Base-by-base conservation (phyloP, 1,284 basidiomycete species). In the Trichosporon inkin region DNA sequence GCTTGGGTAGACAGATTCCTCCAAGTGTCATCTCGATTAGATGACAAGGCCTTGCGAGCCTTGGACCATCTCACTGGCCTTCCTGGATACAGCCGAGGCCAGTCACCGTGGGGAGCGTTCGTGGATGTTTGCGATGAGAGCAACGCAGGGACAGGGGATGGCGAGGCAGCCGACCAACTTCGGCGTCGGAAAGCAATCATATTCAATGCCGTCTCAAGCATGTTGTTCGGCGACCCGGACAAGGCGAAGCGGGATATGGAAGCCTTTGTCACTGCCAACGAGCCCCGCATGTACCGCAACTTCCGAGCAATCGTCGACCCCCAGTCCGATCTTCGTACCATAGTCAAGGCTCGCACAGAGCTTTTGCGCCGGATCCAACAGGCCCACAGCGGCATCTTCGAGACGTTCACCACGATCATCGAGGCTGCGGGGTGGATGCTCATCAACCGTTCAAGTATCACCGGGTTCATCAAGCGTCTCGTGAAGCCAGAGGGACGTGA, bases 1-100 rank as follows among this genome's bases (percentile, higher is more conserved):
- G 83, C 84, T 0, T 98, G 93, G 93, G 89, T 88, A 0, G 90
- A 95, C 67, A 82, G 88, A 17, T 77, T 98, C 35, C 79, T 98
- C 16, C 82, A 83, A 19, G 87, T 88, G 1, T 86, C 92, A 82
- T 82, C 82, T 44, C 83, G 83, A 65, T 77, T 96, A n/a, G 85
- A 88, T 61, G 85, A 85, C 13, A 80, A 80, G 17, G 81, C 82
- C 0, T 79, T 85, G 41, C 84, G 83, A 53, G 80, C 82, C 0
- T 71, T 96, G 37, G 72, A 91, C 28, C 74, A 73, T 7, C 73
- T 92, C 58, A 86, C 86, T 57, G 84, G 56, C 85, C 82, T 75
- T 84, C 88, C 57, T 78, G 83, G 63, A 1, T 74, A 62, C 38
- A 64, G 68, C 51, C 69, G 68, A 52, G 74, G 75, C 5, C 44